phyloP scores from a whole-genome alignment of 805 yeast species.

The Metschnikowia cerradonensis region DNA sequence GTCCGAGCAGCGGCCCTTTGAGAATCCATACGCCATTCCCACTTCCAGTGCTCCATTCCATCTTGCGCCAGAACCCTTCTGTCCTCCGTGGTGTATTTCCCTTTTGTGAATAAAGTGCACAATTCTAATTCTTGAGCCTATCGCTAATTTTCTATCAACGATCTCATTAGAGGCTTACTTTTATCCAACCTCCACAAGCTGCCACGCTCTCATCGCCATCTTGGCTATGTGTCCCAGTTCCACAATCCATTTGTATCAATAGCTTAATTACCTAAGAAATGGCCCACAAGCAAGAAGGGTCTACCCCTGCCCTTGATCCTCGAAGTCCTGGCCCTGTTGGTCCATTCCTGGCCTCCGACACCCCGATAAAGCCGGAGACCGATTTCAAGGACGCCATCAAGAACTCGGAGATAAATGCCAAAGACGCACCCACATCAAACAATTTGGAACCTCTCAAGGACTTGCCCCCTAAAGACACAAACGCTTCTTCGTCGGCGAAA shows the following conservation, averaged over 20 bases:
- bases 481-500: neutral
- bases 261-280: neutral
- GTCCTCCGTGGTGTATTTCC: neutral
- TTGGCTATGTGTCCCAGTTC: conserved; percentile 2
- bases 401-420: neutral
- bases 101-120: neutral
- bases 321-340: neutral
- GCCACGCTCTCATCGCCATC: neutral
- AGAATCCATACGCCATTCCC: neutral
- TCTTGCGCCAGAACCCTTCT: neutral
- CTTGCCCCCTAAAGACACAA: neutral
- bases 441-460: neutral
- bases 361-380: neutral
- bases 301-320: neutral
- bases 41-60: neutral
- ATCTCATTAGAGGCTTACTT: neutral
- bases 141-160: neutral
- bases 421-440: neutral
- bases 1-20: conserved; percentile 5
- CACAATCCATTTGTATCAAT: neutral
- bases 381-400: neutral
- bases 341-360: neutral
- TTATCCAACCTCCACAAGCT: neutral
- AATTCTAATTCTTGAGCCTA: neutral
- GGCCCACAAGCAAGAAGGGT: conserved; percentile 2